phyloP scores from a whole-genome alignment of 306 rosid species.

The Gynostemma pentaphyllum region DNA sequence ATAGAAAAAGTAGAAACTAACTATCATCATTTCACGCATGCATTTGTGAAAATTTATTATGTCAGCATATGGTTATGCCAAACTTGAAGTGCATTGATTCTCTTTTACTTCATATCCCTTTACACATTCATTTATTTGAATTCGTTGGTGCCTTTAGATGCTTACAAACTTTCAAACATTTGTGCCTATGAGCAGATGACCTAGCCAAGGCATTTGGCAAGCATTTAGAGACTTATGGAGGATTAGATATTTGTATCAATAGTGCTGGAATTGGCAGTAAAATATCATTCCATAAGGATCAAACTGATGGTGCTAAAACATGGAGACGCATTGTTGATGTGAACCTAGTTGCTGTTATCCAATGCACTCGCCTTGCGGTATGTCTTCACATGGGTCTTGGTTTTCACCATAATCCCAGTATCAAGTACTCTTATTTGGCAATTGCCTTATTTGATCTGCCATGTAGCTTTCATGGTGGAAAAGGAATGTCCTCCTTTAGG shows the following conservation, averaged over 20 bases:
- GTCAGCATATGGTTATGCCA: neutral
- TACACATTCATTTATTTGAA: neutral
- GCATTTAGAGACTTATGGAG: constrained; percentile 61
- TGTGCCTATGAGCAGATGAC: constrained; percentile 36
- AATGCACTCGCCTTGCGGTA: constrained; percentile 76
- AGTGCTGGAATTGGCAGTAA: constrained; percentile 48
- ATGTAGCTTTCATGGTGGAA: constrained; percentile 2
- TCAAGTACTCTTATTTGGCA: constrained; percentile 5
- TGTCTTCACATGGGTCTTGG: constrained; percentile 12
- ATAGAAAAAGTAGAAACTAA: neutral
- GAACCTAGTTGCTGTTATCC: constrained; percentile 49
- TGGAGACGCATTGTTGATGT: constrained; percentile 61
- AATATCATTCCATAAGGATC: constrained; percentile 42
- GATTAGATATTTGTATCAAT: constrained; percentile 81
- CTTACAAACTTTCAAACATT: neutral
- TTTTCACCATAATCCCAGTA: constrained; percentile 10
- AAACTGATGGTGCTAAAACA: constrained; percentile 56
- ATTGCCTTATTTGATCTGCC: constrained; percentile 5
- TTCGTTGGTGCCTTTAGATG: neutral
- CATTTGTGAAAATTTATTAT: neutral
- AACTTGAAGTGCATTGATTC: neutral
- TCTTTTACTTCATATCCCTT: neutral
- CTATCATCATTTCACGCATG: neutral
- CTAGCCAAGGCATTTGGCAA: constrained; percentile 61
- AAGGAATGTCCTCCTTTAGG: neutral